Base-by-base conservation (phyloP, 2,329 filamentous ascomycete genomes). In the Fusarium verrucosum region DNA sequence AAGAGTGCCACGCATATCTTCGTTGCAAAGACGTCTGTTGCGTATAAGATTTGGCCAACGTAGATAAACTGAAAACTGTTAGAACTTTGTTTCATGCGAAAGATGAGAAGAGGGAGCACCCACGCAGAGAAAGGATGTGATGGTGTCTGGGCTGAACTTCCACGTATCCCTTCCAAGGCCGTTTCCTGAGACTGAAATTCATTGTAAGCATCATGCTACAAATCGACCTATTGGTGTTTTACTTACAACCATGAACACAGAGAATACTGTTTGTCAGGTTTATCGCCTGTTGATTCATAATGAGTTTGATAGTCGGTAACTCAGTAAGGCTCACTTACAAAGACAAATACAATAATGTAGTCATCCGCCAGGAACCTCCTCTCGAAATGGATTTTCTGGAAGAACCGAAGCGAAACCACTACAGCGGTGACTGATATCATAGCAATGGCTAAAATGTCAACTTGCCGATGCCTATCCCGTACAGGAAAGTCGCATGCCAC, bases 1-100 rank as follows among this genome's bases (percentile, higher is more conserved):
- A 65, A 62, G 10, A 65, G 50, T 1, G 52, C 23, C 10, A 65
- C n/a, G 4, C 46, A 49, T 0, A 65, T 42, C 6, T 63, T 63
- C 16, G 50, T 45, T 1, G 30, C 17, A 1, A 60, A 58, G 0
- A 58, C 33, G 0, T 62, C 51, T 2, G 58, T 37, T 9, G 59
- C 58, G 14, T 63, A 62, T 4, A 63, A 9, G 5, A 26, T 26
- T 25, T 65, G 54, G n/a, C 51, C 5, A 3, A 53, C 10, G 43
- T 58, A 50, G 17, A 65, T 40, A 7, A 25, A 41, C 36, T 55
- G 1, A n/a, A 7, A 10, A 28, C 2, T 4, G 28, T 60, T 26
- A 59, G 33, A 16, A 10, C 5, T 22, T 19, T 3, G 0, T 10
- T 20, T 2, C 1, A 23, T 23, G 23, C 23, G 7, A 26, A n/a